Conservation (phyloP, 2,329 filamentous ascomycete species). For the Colletotrichum sp. region DNA sequence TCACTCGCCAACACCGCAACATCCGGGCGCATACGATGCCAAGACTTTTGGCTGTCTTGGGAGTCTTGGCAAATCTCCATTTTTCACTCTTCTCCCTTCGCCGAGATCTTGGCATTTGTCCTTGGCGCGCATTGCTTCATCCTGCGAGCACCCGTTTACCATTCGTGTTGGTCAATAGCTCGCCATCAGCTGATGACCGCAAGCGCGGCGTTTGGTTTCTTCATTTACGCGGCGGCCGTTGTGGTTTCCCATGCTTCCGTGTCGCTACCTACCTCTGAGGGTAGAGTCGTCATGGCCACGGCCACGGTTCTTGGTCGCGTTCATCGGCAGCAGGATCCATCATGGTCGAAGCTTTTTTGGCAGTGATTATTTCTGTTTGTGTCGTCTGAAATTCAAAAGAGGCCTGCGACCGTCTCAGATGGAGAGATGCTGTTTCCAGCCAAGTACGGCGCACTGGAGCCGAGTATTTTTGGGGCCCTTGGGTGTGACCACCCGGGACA, state of each 20-base stretch:
- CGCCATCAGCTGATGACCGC: conserved; percentile 16
- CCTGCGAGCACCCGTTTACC: conserved; percentile 12
- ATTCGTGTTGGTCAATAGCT: conserved; percentile 11
- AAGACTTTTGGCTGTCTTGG: conserved; percentile 22
- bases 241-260: neutral
- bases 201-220: neutral
- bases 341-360: neutral
- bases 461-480: conserved; percentile 9
- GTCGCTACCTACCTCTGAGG: neutral
- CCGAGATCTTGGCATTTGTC: conserved; percentile 13
- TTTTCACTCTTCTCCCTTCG: conserved; percentile 13
- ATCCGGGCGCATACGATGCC: conserved; percentile 22
- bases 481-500: conserved; percentile 9
- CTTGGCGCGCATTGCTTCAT: conserved; percentile 19
- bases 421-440: conserved; percentile 13
- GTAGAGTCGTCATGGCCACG: neutral
- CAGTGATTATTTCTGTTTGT: neutral
- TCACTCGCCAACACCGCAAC: conserved; percentile 17
- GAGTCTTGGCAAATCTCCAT: conserved; percentile 20
- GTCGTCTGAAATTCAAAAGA: conserved; percentile 6
- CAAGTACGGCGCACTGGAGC: neutral
- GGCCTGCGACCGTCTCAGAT: conserved; percentile 19
- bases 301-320: neutral
- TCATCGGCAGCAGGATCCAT: neutral
- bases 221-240: neutral